These are phyloP conservation scores for Debaryomyces maramus DNA, from an alignment of 805 yeast genomes.

Conservation along the genomic window DNA sequence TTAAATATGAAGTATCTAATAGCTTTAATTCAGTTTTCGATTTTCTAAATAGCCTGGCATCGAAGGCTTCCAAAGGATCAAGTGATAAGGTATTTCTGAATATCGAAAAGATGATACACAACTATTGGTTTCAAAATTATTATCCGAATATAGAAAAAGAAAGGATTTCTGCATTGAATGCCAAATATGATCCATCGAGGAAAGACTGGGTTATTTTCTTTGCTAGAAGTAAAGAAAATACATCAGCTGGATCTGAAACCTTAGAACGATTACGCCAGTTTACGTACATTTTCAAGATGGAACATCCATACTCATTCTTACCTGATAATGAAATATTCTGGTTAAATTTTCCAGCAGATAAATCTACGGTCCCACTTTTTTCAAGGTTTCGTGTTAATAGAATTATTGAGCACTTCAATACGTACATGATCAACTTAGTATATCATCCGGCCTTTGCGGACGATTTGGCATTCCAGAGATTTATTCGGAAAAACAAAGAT, in stretches of 20 bases:
- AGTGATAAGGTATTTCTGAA: slow-evolving; percentile 18
- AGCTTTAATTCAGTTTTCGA: slow-evolving; percentile 39
- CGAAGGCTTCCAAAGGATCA: slow-evolving; percentile 28
- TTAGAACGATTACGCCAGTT: slow-evolving; percentile 22
- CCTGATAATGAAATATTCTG: slow-evolving; percentile 22
- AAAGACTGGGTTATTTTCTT: slow-evolving; percentile 37
- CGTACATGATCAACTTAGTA: slow-evolving; percentile 44
- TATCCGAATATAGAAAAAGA: slow-evolving; percentile 16
- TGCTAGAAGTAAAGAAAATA: slow-evolving; percentile 11
- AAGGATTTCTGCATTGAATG: slow-evolving; percentile 30
- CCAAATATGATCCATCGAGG: slow-evolving; percentile 29
- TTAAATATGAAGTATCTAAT: slow-evolving; percentile 33
- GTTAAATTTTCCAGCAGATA: slow-evolving; percentile 27
- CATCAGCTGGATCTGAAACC: slow-evolving; percentile 12
- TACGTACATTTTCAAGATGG: slow-evolving; percentile 22
- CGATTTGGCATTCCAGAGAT: slow-evolving; percentile 6
- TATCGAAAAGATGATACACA: slow-evolving; percentile 23
- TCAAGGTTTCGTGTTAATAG: slow-evolving; percentile 50
- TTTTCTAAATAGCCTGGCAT: slow-evolving; percentile 33
- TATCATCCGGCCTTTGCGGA: slow-evolving; percentile 14
- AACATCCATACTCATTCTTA: slow-evolving; percentile 18
- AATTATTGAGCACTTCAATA: slow-evolving; percentile 48
- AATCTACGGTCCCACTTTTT: slow-evolving; percentile 27
- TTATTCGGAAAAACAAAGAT: slow-evolving; percentile 11
- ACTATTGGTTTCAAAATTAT: slow-evolving; percentile 19